These are phyloP conservation scores for Geranomyces variabilis DNA, from an alignment of 192 early-diverging fungal species.

Conservation along the genomic window DNA sequence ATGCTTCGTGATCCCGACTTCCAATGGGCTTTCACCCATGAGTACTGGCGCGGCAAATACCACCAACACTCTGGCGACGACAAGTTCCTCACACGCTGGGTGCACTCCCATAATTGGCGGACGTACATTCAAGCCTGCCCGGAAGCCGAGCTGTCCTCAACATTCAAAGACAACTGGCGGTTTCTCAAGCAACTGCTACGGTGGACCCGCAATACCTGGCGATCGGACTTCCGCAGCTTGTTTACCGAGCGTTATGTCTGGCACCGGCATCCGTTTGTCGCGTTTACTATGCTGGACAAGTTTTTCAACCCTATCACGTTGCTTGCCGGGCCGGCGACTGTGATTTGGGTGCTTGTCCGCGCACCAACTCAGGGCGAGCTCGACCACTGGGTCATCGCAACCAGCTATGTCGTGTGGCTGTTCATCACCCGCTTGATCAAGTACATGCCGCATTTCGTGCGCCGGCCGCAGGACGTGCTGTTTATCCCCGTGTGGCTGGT, in stretches of 20 bases:
- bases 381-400: constrained; percentile 60
- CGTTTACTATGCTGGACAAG: constrained; percentile 78
- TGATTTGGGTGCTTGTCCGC: constrained; percentile 55
- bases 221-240: constrained; percentile 66
- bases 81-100: constrained; percentile 76
- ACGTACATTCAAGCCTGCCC: constrained; percentile 70
- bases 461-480: constrained; percentile 66
- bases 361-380: constrained; percentile 8
- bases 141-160: constrained; percentile 69
- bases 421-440: constrained; percentile 69
- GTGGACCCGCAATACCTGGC: constrained; percentile 78
- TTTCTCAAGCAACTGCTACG: constrained; percentile 72
- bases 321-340: constrained; percentile 64
- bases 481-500: constrained; percentile 67
- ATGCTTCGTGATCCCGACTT: constrained; percentile 74
- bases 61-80: constrained; percentile 76
- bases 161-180: constrained; percentile 77
- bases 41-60: constrained; percentile 73
- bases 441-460: constrained; percentile 66
- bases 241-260: constrained; percentile 69
- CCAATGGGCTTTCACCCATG: constrained; percentile 72
- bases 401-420: constrained; percentile 66
- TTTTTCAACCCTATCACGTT: constrained; percentile 74
- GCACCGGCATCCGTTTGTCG: constrained; percentile 69
- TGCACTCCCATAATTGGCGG: constrained; percentile 70